These are phyloP conservation scores for Litchi chinensis DNA, from an alignment of 345 rosid genomes.

Conservation along the genomic window DNA sequence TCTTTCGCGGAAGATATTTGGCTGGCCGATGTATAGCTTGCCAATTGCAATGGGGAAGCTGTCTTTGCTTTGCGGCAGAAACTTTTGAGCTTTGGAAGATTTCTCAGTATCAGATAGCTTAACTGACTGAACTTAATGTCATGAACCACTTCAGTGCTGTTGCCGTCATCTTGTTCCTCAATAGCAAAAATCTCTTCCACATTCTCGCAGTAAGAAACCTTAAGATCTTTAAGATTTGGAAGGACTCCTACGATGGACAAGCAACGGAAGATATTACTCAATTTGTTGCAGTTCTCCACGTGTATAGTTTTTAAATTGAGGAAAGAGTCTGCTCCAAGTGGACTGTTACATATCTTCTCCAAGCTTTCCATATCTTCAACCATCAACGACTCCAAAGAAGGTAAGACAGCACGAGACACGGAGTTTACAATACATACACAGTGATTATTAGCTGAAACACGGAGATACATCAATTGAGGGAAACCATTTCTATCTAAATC, in stretches of 20 bases:
- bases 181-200: constrained; percentile 16
- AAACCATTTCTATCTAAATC: constrained; percentile 8
- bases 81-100: constrained; percentile 11
- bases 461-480: constrained; percentile 12
- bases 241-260: not conserved
- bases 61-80: not conserved
- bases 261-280: not conserved
- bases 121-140: constrained; percentile 2
- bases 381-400: constrained; percentile 10
- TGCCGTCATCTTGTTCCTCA: not conserved
- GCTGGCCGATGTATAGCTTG: too few species aligned
- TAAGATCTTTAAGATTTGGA: not conserved
- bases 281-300: not conserved
- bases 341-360: constrained; percentile 2
- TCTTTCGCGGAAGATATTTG: too few species aligned
- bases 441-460: not conserved
- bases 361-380: not conserved
- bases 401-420: not conserved
- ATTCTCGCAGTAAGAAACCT: not conserved
- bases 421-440: not conserved
- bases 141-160: not conserved
- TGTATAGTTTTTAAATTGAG: not conserved
- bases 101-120: not conserved
- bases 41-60: too few species aligned
- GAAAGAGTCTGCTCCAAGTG: not conserved